These are phyloP conservation scores for Ustilago nuda DNA, from an alignment of 1,284 basidiomycete species.

Conservation along the genomic window DNA sequence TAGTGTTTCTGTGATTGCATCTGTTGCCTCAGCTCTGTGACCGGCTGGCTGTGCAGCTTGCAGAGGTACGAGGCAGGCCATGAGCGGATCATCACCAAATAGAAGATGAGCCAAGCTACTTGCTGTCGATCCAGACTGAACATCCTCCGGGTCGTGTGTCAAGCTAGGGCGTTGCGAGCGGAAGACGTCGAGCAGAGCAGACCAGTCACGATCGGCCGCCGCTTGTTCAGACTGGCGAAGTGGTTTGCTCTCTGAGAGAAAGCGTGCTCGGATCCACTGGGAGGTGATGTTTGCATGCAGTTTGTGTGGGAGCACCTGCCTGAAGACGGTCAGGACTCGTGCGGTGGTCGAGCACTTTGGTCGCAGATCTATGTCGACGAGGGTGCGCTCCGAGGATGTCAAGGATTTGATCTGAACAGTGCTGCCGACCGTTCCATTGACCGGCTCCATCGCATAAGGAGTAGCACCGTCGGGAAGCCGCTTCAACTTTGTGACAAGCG, in stretches of 20 bases:
- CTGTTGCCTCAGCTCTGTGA: neutral
- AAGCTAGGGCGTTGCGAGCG: neutral
- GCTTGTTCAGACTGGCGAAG: conserved; percentile 4
- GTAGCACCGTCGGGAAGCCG: neutral
- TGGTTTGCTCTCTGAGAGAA: conserved; percentile 3
- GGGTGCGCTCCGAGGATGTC: neutral
- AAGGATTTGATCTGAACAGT: neutral
- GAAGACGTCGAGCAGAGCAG: conserved; percentile 8
- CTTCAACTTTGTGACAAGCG: conserved; percentile 2
- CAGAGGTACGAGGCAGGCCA: conserved; percentile 19
- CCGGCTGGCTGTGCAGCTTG: neutral
- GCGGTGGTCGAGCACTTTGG: conserved; percentile 19
- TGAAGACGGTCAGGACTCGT: conserved; percentile 15
- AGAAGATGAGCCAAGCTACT: conserved; percentile 16
- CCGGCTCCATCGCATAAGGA: conserved; percentile 1
- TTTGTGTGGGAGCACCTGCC: conserved; percentile 9
- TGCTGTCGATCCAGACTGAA: neutral
- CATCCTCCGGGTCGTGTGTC: neutral
- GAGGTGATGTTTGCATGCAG: conserved; percentile 19
- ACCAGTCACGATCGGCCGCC: conserved; percentile 27
- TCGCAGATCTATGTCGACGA: conserved; percentile 19
- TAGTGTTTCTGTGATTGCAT: neutral
- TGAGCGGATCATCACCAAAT: conserved; percentile 20
- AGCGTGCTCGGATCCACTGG: conserved; percentile 27
- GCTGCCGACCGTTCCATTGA: conserved; percentile 2